phyloP scores from a whole-genome alignment of 23 red algal genomes.

The Agarophyton chilense region DNA sequence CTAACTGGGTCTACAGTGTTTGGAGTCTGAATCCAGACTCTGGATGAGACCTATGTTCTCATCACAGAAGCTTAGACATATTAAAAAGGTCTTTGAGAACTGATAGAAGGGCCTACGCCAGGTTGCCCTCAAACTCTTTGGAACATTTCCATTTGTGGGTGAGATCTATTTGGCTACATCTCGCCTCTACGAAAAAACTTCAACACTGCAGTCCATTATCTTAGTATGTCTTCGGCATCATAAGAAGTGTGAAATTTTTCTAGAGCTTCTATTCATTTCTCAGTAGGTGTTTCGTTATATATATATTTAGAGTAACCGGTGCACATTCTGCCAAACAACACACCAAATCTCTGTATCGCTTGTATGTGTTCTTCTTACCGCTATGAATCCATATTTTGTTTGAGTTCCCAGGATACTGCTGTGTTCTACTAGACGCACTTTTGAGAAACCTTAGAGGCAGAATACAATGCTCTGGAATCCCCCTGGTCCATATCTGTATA shows the following conservation, averaged over 20 bases:
- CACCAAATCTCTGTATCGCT: not conserved
- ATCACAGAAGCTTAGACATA: too few species aligned
- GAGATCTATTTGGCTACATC: too few species aligned
- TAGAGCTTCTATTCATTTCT: not conserved
- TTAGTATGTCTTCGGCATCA: not conserved
- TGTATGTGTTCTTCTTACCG: not conserved
- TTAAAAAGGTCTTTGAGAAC: too few species aligned
- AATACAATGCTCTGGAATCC: not conserved
- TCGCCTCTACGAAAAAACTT: not conserved
- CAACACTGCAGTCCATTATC: not conserved
- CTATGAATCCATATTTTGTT: not conserved
- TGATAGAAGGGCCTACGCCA: too few species aligned
- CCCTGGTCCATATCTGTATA: not conserved
- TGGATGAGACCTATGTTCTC: too few species aligned
- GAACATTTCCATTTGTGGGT: too few species aligned
- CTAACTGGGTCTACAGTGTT: too few species aligned
- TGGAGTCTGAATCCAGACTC: too few species aligned
- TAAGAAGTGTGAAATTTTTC: not conserved
- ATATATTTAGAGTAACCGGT: not conserved
- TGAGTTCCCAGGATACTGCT: not conserved
- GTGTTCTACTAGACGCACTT: not conserved
- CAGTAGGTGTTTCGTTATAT: not conserved
- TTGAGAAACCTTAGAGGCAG: not conserved
- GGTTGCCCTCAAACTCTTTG: too few species aligned
- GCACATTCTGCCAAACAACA: not conserved